Evolutionary conservation across 192 early-diverging fungal species (phyloP).

Genomic region (Coemansia sp.): DNA sequence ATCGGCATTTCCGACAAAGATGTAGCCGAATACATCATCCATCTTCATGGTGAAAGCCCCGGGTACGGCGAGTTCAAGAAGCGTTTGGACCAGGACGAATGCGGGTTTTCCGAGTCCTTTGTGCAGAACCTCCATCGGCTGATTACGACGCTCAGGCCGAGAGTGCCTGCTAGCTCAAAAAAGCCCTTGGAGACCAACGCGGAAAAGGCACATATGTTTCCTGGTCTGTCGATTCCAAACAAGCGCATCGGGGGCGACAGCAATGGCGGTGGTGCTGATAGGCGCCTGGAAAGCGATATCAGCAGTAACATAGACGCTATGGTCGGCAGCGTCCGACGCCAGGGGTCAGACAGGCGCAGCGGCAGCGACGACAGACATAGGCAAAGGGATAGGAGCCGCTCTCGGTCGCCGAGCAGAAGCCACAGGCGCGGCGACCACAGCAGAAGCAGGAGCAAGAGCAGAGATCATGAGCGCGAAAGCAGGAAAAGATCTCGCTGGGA

Average conservation of each 20-base stretch:
- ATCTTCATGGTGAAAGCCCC: conserved; percentile 71
- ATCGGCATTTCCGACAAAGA: conserved; percentile 86
- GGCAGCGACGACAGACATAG: conserved; percentile 15
- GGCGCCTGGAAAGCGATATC: conserved; percentile 35
- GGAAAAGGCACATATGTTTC: conserved; percentile 66
- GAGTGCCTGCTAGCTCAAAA: conserved; percentile 12
- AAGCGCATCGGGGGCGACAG: conserved; percentile 1
- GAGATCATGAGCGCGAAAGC: too few species aligned
- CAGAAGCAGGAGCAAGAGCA: conserved; percentile 32
- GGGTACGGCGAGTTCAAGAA: conserved; percentile 64
- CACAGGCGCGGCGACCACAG: conserved; percentile 12
- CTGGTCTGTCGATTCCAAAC: conserved; percentile 66
- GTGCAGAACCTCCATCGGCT: conserved; percentile 82
- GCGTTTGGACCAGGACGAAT: conserved; percentile 64
- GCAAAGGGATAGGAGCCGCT: conserved; percentile 19
- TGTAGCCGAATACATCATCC: conserved; percentile 88
- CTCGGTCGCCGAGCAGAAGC: not conserved
- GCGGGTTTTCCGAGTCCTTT: conserved; percentile 82
- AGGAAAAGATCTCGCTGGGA: conserved; percentile 33
- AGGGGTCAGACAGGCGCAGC: not conserved
- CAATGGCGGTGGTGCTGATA: conserved; percentile 10
- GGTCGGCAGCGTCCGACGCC: conserved; percentile 10
- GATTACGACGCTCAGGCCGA: conserved; percentile 79
- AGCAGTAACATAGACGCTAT: conserved; percentile 36
- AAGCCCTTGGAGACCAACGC: conserved; percentile 45